Evolutionary conservation across 164 flowering plant genomes (phyloP), one percentile per base, ranked within the genome.

Genomic region (Vitis cinerea): DNA sequence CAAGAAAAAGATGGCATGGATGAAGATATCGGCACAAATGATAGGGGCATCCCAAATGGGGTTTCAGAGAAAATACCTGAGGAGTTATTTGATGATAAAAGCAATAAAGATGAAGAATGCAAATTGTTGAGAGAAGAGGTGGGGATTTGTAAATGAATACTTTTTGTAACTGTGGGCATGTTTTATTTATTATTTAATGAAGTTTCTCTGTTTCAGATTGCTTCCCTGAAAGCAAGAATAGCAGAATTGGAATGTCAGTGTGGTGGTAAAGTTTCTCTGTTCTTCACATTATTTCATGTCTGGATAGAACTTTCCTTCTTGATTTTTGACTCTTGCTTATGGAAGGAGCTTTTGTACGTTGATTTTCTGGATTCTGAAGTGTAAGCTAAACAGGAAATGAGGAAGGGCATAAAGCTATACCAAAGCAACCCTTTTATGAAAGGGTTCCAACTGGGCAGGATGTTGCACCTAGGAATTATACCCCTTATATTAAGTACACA

Each of bases 401-500:
- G 48, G 79, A 70, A 56, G 64, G 55, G 31, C 70, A 67, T 29
- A 51, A 61, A 49, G 61, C 63, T 58, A 50, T 49, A 17, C 67
- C 75, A 50, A 72, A 71, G 69, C 73, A 78, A 74, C 67, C 79
- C 15, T 19, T 29, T 61, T 29, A 75, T 48, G 74, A 65, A 49
- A 70, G 50, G 62, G 50, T 49, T 56, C 50, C 76, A 62, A 37
- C 66, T 15, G 79, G 60, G 54, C 57, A 70, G 60, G 84, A 78
- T 72, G 82, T 79, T 67, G 58, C 75, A 0, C 61, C 71, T 19
- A 85, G 79, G 76, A 83, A 85, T 72, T 89, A 84, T 72, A 90
- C 87, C 14, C 98, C 91, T 68, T 75, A 72, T 60, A 87, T 95
- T 67, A 93, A 83, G 51, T 95, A 95, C 83, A 91, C 94, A 61